Evolutionary conservation across 129 eudicot species (phyloP).

Genomic region (Saposhnikovia divaricata): DNA sequence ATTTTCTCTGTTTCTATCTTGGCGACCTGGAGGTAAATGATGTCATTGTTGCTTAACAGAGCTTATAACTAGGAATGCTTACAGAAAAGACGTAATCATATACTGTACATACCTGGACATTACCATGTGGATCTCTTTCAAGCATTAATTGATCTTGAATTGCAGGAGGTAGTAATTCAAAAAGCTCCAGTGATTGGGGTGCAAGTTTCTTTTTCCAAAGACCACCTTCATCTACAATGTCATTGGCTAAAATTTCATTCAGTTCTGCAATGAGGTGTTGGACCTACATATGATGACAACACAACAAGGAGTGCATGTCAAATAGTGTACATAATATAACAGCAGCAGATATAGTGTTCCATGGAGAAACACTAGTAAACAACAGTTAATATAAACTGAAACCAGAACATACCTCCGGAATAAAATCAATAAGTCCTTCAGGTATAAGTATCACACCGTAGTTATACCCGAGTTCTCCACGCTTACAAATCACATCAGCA

Average conservation of each 20-base stretch:
- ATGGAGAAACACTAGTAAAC: neutral
- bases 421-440: slow-evolving; percentile 95
- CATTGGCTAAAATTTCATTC: slow-evolving; percentile 90
- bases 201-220: slow-evolving; percentile 81
- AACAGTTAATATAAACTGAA: neutral
- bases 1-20: slow-evolving; percentile 98
- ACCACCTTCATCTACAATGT: slow-evolving; percentile 75
- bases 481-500: slow-evolving; percentile 81
- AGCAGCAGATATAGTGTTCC: neutral
- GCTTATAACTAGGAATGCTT: neutral
- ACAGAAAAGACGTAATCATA: neutral
- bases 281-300: slow-evolving; percentile 44
- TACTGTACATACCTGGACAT: slow-evolving; percentile 60
- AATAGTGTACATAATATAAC: neutral
- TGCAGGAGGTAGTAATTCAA: slow-evolving; percentile 83
- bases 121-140: slow-evolving; percentile 99
- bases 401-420: slow-evolving; percentile 67
- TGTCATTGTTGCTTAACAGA: neutral
- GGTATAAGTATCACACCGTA: slow-evolving; percentile 95
- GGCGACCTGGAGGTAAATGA: slow-evolving; percentile 56
- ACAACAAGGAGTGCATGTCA: neutral
- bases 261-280: slow-evolving; percentile 87
- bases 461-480: slow-evolving; percentile 81
- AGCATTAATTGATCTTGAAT: slow-evolving; percentile 94
- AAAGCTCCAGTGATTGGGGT: slow-evolving; percentile 60